phyloP scores from a whole-genome alignment of 352 stramenopile species.

The Globisporangium alternatum region DNA sequence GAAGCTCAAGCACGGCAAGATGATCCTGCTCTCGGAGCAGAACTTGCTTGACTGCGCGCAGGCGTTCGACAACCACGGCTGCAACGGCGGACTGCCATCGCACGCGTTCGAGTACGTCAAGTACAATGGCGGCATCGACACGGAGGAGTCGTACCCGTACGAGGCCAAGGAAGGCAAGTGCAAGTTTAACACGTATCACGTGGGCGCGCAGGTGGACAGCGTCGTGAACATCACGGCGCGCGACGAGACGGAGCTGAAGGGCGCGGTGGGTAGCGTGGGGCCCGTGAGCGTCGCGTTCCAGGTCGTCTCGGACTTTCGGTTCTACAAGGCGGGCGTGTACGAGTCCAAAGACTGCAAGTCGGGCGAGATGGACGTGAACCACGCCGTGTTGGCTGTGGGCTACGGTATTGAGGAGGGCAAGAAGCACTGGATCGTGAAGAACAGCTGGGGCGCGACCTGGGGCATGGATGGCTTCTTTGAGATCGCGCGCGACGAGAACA shows the following conservation, averaged over 20 bases:
- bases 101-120: slow-evolving; percentile 96
- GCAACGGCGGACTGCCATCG: slow-evolving; percentile 95
- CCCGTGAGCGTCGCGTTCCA: slow-evolving; percentile 87
- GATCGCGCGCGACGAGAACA: slow-evolving; percentile 89
- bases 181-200: slow-evolving; percentile 74
- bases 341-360: slow-evolving; percentile 77
- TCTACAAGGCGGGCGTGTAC: slow-evolving; percentile 90
- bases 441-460: slow-evolving; percentile 93
- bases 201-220: slow-evolving; percentile 65
- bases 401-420: slow-evolving; percentile 92
- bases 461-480: slow-evolving; percentile 96
- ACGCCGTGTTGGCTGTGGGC: slow-evolving; percentile 94
- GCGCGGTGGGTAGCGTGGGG: slow-evolving; percentile 57
- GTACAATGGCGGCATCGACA: slow-evolving; percentile 87
- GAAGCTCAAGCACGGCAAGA: slow-evolving; percentile 91
- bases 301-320: slow-evolving; percentile 85
- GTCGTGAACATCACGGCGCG: slow-evolving; percentile 85
- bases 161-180: slow-evolving; percentile 73
- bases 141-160: slow-evolving; percentile 76
- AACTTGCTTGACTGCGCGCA: slow-evolving; percentile 96
- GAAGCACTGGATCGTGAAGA: slow-evolving; percentile 98
- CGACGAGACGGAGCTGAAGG: slow-evolving; percentile 75
- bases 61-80: slow-evolving; percentile 93
- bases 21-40: slow-evolving; percentile 96
- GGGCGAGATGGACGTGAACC: slow-evolving; percentile 86